Evolutionary conservation across 257 asterid genomes (phyloP), one percentile per base, ranked within the genome.

Genomic region (Salvia miltiorrhiza): DNA sequence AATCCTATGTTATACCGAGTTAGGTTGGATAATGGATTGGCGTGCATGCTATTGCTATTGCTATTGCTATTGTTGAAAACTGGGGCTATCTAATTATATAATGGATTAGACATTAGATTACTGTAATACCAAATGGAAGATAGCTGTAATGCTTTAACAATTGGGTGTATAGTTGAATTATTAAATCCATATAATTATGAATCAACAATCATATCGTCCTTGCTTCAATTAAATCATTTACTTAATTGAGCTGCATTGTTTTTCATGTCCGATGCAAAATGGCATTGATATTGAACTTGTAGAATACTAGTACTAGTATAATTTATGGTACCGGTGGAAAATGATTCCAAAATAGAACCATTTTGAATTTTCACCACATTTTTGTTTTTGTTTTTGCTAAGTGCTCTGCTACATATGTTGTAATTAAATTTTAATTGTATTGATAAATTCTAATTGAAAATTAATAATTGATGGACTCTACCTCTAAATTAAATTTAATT

Each of bases 131-230:
- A 65, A 30, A 57, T 70, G 74, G 67, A 45, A 30, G 43, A 70
- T 70, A 71, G 69, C 63, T 71, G 75, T 71, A 70, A 17, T 57
- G 68, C 68, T 47, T 33, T 44, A 70, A 19, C 13, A 44, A 47
- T 28, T 56, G 35, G 64, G 64, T 67, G 73, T 54, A n/a, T 35
- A 40, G 16, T 70, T 60, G 21, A 32, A 59, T 59, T 48, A 70
- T 32, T 45, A 39, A 2, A 67, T 67, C 17, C 26, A 9, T 52
- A 57, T 69, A 19, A 44, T 58, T 44, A 57, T 49, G 28, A 17
- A 28, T 12, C 0, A 5, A 57, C 37, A 56, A 65, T 65, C 61
- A 65, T 65, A 7, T 19, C 35, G 47, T 45, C 60, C 47, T 44
- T 64, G 58, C 58, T 45, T 45, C 26, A 9, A 5, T 49, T 50